These are phyloP conservation scores for Lentinula edodes DNA, from an alignment of 768 basidiomycete species.

Conservation along the genomic window DNA sequence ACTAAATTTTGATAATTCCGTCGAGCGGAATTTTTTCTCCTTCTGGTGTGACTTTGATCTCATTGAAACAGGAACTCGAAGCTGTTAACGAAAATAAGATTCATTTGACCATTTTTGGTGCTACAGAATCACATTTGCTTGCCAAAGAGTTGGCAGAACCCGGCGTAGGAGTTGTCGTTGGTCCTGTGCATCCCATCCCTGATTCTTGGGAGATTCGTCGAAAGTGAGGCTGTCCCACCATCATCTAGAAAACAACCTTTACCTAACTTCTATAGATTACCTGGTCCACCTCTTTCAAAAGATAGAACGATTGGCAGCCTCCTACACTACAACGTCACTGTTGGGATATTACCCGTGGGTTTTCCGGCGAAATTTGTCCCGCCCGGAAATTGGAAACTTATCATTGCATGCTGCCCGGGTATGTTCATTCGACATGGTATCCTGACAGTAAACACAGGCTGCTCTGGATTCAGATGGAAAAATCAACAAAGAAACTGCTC, in stretches of 20 bases:
- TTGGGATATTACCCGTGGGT: conserved; percentile 45
- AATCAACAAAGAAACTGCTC: too few species aligned
- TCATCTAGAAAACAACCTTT: neutral
- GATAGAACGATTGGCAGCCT: conserved; percentile 51
- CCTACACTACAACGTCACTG: conserved; percentile 54
- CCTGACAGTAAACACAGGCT: conserved; percentile 16
- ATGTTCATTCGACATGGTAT: conserved; percentile 9
- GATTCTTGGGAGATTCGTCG: conserved; percentile 45
- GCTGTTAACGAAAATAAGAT: conserved; percentile 10
- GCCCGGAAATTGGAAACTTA: conserved; percentile 50
- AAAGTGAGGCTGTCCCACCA: neutral
- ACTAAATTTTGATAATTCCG: too few species aligned
- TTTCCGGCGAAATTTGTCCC: conserved; percentile 24
- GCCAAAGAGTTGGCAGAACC: conserved; percentile 58
- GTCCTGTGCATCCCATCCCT: conserved; percentile 59
- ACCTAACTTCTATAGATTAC: conserved; percentile 32
- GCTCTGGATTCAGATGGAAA: conserved; percentile 31
- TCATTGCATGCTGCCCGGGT: conserved; percentile 64
- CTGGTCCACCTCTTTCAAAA: conserved; percentile 64
- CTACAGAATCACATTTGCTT: conserved; percentile 55
- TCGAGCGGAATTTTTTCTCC: too few species aligned
- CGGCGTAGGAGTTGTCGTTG: conserved; percentile 66
- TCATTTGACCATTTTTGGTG: conserved; percentile 53
- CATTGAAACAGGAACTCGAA: conserved; percentile 53
- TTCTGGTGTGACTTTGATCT: too few species aligned